These are phyloP conservation scores for Scheffersomyces lignosus DNA, from an alignment of 805 yeast genomes.

Conservation along the genomic window DNA sequence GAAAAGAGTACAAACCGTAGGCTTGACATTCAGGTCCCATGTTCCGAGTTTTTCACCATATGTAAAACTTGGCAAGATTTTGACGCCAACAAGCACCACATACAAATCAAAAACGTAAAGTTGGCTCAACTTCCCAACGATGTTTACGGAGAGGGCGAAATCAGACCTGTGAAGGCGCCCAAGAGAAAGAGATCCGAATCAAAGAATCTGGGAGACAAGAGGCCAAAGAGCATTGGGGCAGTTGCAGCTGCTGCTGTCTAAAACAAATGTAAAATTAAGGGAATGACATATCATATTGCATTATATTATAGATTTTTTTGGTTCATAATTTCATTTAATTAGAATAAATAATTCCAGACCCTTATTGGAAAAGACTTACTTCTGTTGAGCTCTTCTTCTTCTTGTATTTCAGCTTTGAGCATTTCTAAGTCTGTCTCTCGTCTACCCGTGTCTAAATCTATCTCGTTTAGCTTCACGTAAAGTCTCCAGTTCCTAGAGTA, in stretches of 20 bases:
- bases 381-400: slow-evolving; percentile 13
- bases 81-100: slow-evolving; percentile 57
- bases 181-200: slow-evolving; percentile 33
- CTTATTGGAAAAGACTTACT: slow-evolving; percentile 15
- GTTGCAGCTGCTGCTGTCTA: slow-evolving; percentile 3
- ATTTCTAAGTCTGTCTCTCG: slow-evolving; percentile 21
- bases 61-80: slow-evolving; percentile 75
- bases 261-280: not conserved
- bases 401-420: slow-evolving; percentile 20
- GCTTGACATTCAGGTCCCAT: slow-evolving; percentile 84
- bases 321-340: too few relatives aligned
- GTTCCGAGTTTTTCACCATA: slow-evolving; percentile 80
- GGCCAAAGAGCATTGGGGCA: slow-evolving; percentile 22
- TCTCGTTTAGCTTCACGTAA: slow-evolving; percentile 17
- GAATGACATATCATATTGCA: too few relatives aligned
- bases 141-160: slow-evolving; percentile 77
- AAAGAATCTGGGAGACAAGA: slow-evolving; percentile 13
- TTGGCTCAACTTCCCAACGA: slow-evolving; percentile 79
- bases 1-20: too few relatives aligned
- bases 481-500: slow-evolving; percentile 19
- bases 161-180: slow-evolving; percentile 61
- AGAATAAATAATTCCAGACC: slow-evolving; percentile 13
- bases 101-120: slow-evolving; percentile 73
- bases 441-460: slow-evolving; percentile 28
- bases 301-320: too few relatives aligned